Base-by-base conservation (phyloP, 331 rosid species). In the Dryas integrifolia region DNA sequence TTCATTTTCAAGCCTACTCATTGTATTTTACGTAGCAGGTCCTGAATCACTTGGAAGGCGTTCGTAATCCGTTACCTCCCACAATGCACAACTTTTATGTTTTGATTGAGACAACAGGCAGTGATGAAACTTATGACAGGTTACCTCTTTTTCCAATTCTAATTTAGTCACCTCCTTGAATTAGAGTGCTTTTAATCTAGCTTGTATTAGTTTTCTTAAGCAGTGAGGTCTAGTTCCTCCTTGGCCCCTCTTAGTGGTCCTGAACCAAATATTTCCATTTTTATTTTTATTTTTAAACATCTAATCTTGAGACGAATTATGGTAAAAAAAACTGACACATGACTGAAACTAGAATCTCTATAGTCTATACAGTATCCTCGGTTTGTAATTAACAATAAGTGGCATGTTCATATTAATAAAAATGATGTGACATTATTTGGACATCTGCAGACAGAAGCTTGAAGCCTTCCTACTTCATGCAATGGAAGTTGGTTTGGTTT, bases 41-140 rank as follows among this genome's bases (percentile, higher is more conserved):
- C 78, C 64, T 88, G 73, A 88, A 84, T 80, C 90, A 91, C 67
- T 73, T 94, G 80, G 97, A 94, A 52, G 98, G 97, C 67, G 74
- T 87, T 76, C 88, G 98, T 63, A 91, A 91, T 84, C 98, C 98
- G 38, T 85, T 94, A 50, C 88, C 98, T 74, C 77, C 88, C 0
- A 73, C 86, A 41, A 56, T 61, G 81, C 91, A 91, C 83, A 79
- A 88, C 84, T 91, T 91, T 46, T 94, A 91, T 84, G 88, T 94
- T 76, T 74, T 94, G 84, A 89, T 94, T 48, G 97, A 94, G 87
- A 94, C 97, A 49, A 91, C 97, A 0, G 97, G 98, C 84, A 89
- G 91, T 80, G 88, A 89, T 83, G 97, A 91, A 83, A 76, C 96
- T 77, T 84, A 72, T 69, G 95, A 91, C 86, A 88, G 79, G 98